Evolutionary conservation across 2,329 filamentous ascomycete genomes (phyloP), one percentile per base, ranked within the genome.

Genomic region (Talaromyces amestolkiae): DNA sequence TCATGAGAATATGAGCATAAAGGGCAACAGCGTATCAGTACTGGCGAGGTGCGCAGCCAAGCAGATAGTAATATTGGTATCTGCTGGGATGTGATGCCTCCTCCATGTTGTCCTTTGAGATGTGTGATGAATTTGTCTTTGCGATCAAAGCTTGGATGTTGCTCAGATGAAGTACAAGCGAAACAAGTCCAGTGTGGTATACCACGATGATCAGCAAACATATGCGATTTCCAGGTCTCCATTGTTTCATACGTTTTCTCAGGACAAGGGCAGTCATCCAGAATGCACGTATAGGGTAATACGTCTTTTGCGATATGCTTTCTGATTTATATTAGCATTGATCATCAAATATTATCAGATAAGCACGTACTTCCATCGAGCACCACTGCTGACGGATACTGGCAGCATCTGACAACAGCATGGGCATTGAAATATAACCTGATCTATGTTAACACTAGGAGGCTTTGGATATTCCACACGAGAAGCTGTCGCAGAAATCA

Each of bases 351-450:
- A 27, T 27, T 27, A 43, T 43, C 8, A 43, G 5, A 1, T 43
- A 43, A 9, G 7, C 4, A 41, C 58, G 22, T 65, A 68, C 67
- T 64, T 68, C 67, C 67, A 68, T 22, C 43, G 63, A 15, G 24
- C 62, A 1, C 60, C 43, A 19, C 37, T 19, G 2, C 45, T 37
- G 3, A 64, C 37, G 1, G 56, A 15, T 3, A 22, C 47, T 19
- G 67, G 63, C 4, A 65, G 47, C 1, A 65, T 33, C 43, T 67
- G 62, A 33, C 67, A 68, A 17, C 67, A 68, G 59, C 67, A 68
- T 13, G 67, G 67, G 22, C 67, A 68, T n/a, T 24, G 31, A 53
- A 68, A 68, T 5, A 67, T 13, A 2, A 8, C 22, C 8, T 64
- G 62, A 37, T 62, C 11, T 7, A 49, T 39, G 3, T 35, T 24